phyloP scores from a whole-genome alignment of 805 yeast genomes.

The Lipomyces orientalis region DNA sequence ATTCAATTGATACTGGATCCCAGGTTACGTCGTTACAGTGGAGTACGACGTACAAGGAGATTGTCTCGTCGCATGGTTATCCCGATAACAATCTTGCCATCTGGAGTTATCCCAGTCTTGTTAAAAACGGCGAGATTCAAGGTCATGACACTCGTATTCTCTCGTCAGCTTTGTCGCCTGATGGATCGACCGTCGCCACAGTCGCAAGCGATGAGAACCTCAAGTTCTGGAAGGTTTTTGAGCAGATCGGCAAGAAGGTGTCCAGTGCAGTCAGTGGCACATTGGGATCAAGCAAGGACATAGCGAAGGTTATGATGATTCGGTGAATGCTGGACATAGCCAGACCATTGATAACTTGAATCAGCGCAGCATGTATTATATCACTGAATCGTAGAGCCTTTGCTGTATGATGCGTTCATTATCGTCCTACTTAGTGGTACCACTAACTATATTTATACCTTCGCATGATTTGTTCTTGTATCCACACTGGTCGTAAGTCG shows the following conservation, averaged over 20 bases:
- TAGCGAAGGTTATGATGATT: conserved; percentile 59
- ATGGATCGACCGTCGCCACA: conserved; percentile 87
- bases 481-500: not conserved
- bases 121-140: conserved; percentile 85
- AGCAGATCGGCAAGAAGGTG: conserved; percentile 51
- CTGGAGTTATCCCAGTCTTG: conserved; percentile 83
- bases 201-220: conserved; percentile 96
- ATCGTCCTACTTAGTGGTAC: not conserved
- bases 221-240: conserved; percentile 93
- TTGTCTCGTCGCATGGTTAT: conserved; percentile 92
- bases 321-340: conserved; percentile 43
- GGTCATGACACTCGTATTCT: conserved; percentile 93
- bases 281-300: conserved; percentile 52
- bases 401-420: not conserved
- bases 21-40: conserved; percentile 94
- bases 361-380: not conserved
- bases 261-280: conserved; percentile 44
- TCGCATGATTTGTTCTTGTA: not conserved
- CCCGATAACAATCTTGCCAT: conserved; percentile 84
- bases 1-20: conserved; percentile 87
- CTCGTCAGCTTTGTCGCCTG: conserved; percentile 84
- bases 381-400: not conserved
- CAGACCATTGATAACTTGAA: not conserved
- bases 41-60: conserved; percentile 70
- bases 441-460: not conserved